Conservation (phyloP, 768 basidiomycete species). For the Coprinopsis marcescibilis region DNA sequence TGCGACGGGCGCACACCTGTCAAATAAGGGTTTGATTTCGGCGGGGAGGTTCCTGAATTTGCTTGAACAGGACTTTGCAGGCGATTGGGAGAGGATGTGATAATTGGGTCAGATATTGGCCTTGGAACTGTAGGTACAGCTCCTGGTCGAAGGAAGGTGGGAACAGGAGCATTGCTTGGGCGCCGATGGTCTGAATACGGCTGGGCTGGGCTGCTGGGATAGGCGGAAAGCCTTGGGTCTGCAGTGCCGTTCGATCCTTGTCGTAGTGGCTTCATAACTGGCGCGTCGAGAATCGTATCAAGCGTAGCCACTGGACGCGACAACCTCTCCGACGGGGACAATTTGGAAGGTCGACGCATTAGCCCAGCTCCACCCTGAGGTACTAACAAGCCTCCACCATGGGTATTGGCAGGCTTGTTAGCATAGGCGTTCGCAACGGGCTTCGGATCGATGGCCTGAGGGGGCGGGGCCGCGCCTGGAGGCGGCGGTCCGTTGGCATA, state of each 20-base stretch:
- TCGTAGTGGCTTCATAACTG: too few species aligned
- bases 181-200: too few species aligned
- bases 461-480: constrained; percentile 20
- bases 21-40: constrained; percentile 16
- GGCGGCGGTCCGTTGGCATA: constrained; percentile 67
- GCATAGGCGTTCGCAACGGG: background rate
- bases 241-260: too few species aligned
- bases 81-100: constrained; percentile 11
- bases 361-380: constrained; percentile 24
- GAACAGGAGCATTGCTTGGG: too few species aligned
- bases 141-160: constrained; percentile 39
- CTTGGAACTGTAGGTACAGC: background rate
- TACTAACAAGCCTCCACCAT: too few species aligned
- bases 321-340: constrained; percentile 45
- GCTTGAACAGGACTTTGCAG: constrained; percentile 2
- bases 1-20: constrained; percentile 6
- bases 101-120: constrained; percentile 6
- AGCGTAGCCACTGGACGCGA: constrained; percentile 29
- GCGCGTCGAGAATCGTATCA: background rate
- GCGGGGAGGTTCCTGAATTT: background rate
- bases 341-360: constrained; percentile 47
- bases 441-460: constrained; percentile 4
- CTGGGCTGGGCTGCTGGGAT: too few species aligned
- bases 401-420: constrained; percentile 13
- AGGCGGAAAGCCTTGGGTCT: too few species aligned